Percentiles rank a stretch among this genome's conserved stretches.
These are phyloP conservation scores for Proliferodiscus dingleyae DNA, from an alignment of 2,329 filamentous ascomycete species.

Conservation along the genomic window DNA sequence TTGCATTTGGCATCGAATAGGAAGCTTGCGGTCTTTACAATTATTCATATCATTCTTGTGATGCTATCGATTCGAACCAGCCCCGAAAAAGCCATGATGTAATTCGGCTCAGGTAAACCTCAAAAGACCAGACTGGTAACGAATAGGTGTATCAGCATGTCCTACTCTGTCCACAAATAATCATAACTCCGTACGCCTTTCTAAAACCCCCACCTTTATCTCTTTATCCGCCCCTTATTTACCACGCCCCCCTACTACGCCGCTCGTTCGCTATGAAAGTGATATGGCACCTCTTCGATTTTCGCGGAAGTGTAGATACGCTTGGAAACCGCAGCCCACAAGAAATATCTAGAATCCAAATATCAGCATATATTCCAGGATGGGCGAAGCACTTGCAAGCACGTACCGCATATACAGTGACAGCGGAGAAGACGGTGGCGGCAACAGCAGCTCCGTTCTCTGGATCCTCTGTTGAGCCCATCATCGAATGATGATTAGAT, in stretches of 20 bases:
- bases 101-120: no score
- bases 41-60: no score
- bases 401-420: conserved; percentile 83
- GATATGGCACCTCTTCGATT: conserved; percentile 80
- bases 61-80: no score
- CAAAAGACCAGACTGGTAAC: no score
- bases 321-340: conserved; percentile 86
- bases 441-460: conserved; percentile 72
- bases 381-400: conserved; percentile 3
- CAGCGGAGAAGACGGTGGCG: conserved; percentile 78
- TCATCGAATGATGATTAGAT: conserved; percentile 75
- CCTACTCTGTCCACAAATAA: not conserved
- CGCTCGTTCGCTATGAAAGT: conserved; percentile 40
- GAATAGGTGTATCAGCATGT: not conserved
- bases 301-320: conserved; percentile 77
- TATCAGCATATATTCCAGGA: conserved; percentile 1
- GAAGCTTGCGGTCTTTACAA: no score
- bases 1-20: no score
- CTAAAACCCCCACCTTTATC: not conserved
- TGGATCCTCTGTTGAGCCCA: conserved; percentile 68
- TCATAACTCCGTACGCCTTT: conserved; percentile 22
- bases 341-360: conserved; percentile 66
- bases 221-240: conserved; percentile 3
- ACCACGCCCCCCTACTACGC: not conserved
- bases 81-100: no score